Conservation (phyloP, 371 early-diverging fungal species). For the Apophysomyces ossiformis region DNA sequence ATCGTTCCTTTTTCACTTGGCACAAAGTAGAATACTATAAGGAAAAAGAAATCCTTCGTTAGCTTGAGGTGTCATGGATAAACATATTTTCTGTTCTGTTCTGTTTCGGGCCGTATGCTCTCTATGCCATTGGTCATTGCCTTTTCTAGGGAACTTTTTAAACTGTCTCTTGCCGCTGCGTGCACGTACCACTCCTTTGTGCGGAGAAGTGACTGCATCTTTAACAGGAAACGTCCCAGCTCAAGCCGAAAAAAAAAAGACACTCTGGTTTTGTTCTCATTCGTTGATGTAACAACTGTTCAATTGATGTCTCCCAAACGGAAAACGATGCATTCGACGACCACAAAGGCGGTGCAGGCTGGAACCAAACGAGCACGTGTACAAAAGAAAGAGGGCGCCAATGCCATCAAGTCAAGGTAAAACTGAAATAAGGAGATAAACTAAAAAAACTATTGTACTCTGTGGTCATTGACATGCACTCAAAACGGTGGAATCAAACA, state of each 20-base stretch:
- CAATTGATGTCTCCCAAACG: conserved; percentile 9
- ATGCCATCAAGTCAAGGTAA: conserved; percentile 4
- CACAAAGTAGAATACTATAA: no score
- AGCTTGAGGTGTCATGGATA: no score
- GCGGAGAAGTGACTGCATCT: no score
- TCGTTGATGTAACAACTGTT: conserved; percentile 1
- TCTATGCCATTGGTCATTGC: no score
- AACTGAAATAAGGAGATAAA: neutral
- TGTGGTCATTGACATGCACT: neutral
- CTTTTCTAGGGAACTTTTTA: no score
- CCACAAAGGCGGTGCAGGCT: neutral
- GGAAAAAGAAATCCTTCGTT: no score
- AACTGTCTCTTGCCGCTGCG: no score
- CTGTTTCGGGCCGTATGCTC: no score
- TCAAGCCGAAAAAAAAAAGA: neutral
- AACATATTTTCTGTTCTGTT: no score
- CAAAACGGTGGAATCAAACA: neutral
- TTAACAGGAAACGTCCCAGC: neutral
- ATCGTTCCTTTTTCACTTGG: no score
- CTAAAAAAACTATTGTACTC: neutral
- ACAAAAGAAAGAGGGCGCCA: neutral
- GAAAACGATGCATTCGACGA: conserved; percentile 6
- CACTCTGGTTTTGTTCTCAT: neutral
- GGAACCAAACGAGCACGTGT: conserved; percentile 7
- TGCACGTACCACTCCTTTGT: no score